A percentile compares a stretch with the other conserved stretches of the same genome.
phyloP scores from a whole-genome alignment of 2,329 filamentous ascomycete genomes.

The Dactylellina sp. region DNA sequence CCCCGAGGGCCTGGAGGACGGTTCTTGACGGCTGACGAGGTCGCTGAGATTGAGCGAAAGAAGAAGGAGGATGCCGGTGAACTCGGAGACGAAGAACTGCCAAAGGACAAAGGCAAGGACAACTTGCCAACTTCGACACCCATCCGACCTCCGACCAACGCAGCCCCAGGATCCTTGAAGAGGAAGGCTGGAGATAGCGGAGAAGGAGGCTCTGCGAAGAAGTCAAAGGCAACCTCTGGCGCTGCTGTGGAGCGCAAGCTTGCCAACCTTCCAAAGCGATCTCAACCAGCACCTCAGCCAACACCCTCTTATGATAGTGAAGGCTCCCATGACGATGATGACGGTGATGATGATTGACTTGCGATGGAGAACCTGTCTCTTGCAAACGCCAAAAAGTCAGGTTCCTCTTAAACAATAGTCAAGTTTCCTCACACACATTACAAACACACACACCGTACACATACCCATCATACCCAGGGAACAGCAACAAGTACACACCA shows the following conservation, averaged over 20 bases:
- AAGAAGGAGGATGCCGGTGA: conserved; percentile 59
- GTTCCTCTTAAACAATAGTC: conserved; percentile 2
- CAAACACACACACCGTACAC: not conserved
- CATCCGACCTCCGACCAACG: conserved; percentile 41
- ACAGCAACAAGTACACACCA: conserved; percentile 4
- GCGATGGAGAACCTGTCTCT: conserved; percentile 54
- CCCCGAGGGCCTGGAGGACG: conserved; percentile 92
- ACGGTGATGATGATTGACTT: conserved; percentile 58
- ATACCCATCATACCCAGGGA: not conserved
- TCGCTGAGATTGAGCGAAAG: conserved; percentile 60
- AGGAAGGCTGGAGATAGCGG: conserved; percentile 59
- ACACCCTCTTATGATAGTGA: conserved; percentile 47
- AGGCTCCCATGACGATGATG: conserved; percentile 58
- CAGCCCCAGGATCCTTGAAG: conserved; percentile 59
- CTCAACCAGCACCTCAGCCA: conserved; percentile 50
- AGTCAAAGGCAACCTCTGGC: conserved; percentile 49
- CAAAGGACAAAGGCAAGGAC: conserved; percentile 57
- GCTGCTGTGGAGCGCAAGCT: conserved; percentile 53
- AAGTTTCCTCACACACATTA: not conserved
- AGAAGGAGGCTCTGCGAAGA: conserved; percentile 54
- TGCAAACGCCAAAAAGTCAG: conserved; percentile 38
- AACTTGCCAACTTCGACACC: conserved; percentile 57
- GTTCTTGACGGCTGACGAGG: conserved; percentile 93
- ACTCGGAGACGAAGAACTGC: conserved; percentile 49
- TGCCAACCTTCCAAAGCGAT: conserved; percentile 58